Percentiles rank a stretch among this genome's conserved stretches.
phyloP scores from a whole-genome alignment of 768 basidiomycete genomes.

The Agrocybe praecox region DNA sequence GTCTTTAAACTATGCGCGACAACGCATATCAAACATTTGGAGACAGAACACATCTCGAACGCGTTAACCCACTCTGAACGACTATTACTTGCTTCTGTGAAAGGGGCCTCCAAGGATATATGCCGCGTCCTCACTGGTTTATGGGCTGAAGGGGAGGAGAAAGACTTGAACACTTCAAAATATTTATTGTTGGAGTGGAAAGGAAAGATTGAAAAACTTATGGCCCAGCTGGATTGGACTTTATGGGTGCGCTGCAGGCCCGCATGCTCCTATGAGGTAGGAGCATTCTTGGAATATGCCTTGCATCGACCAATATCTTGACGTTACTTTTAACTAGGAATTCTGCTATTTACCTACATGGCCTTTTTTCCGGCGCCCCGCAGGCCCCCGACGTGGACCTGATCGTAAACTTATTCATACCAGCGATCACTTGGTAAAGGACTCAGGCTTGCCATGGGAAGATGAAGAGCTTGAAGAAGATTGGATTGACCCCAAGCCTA shows the following conservation, averaged over 20 bases:
- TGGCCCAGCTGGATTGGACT: constrained; percentile 57
- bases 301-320: too few relatives aligned
- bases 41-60: background rate
- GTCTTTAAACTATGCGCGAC: constrained; percentile 34
- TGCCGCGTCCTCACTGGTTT: constrained; percentile 46
- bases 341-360: constrained; percentile 47
- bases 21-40: constrained; percentile 30
- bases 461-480: constrained; percentile 6
- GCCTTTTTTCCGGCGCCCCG: constrained; percentile 32
- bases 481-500: constrained; percentile 25
- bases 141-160: constrained; percentile 45
- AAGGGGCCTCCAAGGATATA: constrained; percentile 43
- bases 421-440: background rate
- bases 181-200: constrained; percentile 29
- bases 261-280: constrained; percentile 46
- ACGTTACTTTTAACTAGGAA: constrained; percentile 27
- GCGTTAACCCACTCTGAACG: constrained; percentile 30
- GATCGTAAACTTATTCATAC: background rate
- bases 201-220: constrained; percentile 33
- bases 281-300: background rate
- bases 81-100: constrained; percentile 29
- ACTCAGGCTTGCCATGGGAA: background rate
- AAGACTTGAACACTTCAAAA: too few relatives aligned
- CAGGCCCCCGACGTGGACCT: background rate
- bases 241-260: constrained; percentile 52